These are phyloP conservation scores for Backusella luteola DNA, from an alignment of 192 early-diverging fungal genomes.

Conservation along the genomic window DNA sequence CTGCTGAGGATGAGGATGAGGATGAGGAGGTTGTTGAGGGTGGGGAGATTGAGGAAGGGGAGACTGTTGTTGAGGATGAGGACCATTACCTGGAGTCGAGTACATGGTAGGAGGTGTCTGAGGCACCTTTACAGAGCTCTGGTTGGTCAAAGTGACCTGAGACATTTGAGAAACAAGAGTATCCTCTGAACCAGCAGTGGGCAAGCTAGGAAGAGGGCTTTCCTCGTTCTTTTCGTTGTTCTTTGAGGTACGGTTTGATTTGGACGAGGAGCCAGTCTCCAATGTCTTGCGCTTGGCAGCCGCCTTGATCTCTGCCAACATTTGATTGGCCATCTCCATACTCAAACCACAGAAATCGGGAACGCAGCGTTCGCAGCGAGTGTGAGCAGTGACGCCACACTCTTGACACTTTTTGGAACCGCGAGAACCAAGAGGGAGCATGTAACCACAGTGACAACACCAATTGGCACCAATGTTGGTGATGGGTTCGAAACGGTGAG, in stretches of 20 bases:
- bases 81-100: not conserved
- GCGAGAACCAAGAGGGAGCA: constrained; percentile 83
- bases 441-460: constrained; percentile 97
- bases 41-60: not conserved
- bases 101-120: constrained; percentile 24
- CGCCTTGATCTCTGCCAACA: constrained; percentile 80
- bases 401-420: constrained; percentile 60
- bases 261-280: constrained; percentile 21
- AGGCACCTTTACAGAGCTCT: constrained; percentile 10
- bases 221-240: not conserved
- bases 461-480: constrained; percentile 83
- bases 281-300: constrained; percentile 28
- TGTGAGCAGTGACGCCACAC: constrained; percentile 79
- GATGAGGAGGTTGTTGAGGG: not conserved
- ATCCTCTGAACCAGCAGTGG: not conserved
- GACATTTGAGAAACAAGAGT: constrained; percentile 19
- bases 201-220: not conserved
- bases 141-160: not conserved
- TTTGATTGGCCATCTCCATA: constrained; percentile 79
- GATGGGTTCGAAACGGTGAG: constrained; percentile 88
- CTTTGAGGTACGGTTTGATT: constrained; percentile 12
- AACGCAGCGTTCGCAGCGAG: constrained; percentile 76
- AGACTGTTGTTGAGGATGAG: not conserved
- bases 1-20: not conserved
- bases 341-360: constrained; percentile 92